A percentile compares a stretch with the other conserved stretches of the same genome.
phyloP scores from a whole-genome alignment of 306 rosid species.

The Sicyos edulis region DNA sequence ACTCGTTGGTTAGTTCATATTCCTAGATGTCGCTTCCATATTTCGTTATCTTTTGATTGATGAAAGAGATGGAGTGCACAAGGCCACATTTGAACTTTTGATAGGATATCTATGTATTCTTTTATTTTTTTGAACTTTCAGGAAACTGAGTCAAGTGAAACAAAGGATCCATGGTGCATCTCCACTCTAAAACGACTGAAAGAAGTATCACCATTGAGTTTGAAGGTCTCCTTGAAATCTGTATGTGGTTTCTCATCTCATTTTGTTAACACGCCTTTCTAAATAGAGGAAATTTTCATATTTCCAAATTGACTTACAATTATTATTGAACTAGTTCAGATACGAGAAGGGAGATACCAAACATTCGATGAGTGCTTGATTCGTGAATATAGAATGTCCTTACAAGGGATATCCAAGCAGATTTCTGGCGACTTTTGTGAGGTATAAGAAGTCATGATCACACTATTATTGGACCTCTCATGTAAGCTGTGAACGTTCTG shows the following conservation, averaged over 20 bases:
- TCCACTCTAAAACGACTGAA: constrained; percentile 58
- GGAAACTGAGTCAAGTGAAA: constrained; percentile 61
- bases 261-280: background rate
- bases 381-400: constrained; percentile 77
- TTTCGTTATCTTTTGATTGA: background rate
- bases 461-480: background rate
- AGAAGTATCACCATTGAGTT: constrained; percentile 84
- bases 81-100: constrained; percentile 6
- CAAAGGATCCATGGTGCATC: constrained; percentile 72
- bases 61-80: background rate
- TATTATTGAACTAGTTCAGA: constrained; percentile 35
- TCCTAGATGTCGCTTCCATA: background rate
- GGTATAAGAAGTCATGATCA: constrained; percentile 34
- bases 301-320: constrained; percentile 6
- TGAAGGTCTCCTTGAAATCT: constrained; percentile 85
- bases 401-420: constrained; percentile 50
- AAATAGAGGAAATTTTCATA: background rate
- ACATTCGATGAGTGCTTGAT: constrained; percentile 75
- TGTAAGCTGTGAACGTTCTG: background rate
- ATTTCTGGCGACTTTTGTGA: constrained; percentile 73
- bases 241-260: constrained; percentile 37
- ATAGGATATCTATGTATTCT: background rate
- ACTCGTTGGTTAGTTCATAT: constrained; percentile 43
- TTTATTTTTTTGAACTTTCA: constrained; percentile 20
- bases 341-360: constrained; percentile 80